A percentile compares a stretch with the other conserved stretches of the same genome.
These are phyloP conservation scores for Umbellularia californica DNA, from an alignment of 164 flowering plant species.

Conservation along the genomic window DNA sequence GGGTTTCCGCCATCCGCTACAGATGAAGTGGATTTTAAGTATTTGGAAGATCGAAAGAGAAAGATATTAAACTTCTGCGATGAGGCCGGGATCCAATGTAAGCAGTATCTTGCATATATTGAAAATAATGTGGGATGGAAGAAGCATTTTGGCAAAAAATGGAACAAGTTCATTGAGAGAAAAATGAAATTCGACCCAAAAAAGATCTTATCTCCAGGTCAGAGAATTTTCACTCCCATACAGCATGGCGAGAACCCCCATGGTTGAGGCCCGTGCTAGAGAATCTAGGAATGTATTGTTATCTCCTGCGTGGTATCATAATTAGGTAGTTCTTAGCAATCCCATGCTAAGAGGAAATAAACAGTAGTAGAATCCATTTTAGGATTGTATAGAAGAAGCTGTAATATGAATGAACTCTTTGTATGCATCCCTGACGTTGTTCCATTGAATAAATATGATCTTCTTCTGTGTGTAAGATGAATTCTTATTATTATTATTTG, in stretches of 20 bases:
- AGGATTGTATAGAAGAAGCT: too few relatives aligned
- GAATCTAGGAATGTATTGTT: too few relatives aligned
- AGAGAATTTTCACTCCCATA: conserved; percentile 46
- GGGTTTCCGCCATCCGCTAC: conserved; percentile 56
- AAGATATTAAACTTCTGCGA: conserved; percentile 51
- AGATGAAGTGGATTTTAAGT: conserved; percentile 26
- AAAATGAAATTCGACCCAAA: conserved; percentile 74
- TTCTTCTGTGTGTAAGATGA: too few relatives aligned
- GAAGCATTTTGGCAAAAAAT: conserved; percentile 70
- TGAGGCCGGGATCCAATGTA: conserved; percentile 37
- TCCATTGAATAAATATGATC: too few relatives aligned
- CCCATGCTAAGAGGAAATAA: too few relatives aligned
- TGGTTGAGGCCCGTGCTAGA: not conserved
- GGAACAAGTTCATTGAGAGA: conserved; percentile 46
- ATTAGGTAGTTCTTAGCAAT: not conserved
- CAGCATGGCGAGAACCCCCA: too few relatives aligned
- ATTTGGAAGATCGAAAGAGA: conserved; percentile 43
- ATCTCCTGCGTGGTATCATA: not conserved
- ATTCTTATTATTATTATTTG: too few relatives aligned
- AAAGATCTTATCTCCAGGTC: conserved; percentile 70
- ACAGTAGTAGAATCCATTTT: too few relatives aligned
- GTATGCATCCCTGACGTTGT: too few relatives aligned
- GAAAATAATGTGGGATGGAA: conserved; percentile 49
- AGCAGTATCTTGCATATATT: conserved; percentile 72
- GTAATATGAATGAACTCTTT: too few relatives aligned